These are phyloP conservation scores for Chrysanthemum makinoi DNA, from an alignment of 129 eudicot species.

Conservation along the genomic window DNA sequence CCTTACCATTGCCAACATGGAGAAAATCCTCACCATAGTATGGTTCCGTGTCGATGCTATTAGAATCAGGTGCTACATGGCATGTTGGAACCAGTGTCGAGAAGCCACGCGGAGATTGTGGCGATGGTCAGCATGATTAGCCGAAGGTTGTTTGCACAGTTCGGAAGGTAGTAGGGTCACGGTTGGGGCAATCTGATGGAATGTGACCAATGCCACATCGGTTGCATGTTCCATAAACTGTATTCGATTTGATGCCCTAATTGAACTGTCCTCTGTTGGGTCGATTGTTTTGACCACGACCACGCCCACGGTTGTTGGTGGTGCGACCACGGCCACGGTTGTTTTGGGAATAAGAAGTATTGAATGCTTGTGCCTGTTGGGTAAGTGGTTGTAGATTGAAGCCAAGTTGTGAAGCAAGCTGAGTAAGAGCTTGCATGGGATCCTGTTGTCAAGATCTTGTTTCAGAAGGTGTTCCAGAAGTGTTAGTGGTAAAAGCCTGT, in stretches of 20 bases:
- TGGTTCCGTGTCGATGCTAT: neutral
- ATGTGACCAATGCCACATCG: neutral
- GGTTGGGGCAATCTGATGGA: neutral
- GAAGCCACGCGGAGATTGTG: neutral
- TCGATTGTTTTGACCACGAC: neutral
- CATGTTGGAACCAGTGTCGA: neutral
- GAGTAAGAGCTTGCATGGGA: neutral
- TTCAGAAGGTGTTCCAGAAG: neutral
- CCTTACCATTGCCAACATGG: conserved; percentile 1
- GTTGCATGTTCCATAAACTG: neutral
- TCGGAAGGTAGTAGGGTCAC: neutral
- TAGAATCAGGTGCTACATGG: conserved; percentile 2
- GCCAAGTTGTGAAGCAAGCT: neutral
- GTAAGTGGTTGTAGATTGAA: neutral
- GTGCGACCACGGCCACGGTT: neutral
- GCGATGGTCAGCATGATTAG: neutral
- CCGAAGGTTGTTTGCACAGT: neutral
- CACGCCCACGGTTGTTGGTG: neutral
- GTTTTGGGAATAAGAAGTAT: neutral
- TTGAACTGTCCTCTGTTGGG: neutral
- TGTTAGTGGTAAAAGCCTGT: neutral
- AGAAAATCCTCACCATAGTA: conserved; percentile 1
- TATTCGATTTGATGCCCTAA: neutral
- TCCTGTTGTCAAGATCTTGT: neutral
- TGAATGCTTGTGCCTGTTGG: neutral